Conservation (phyloP, 805 yeast genomes). For the Cyberlindnera amylophila region DNA sequence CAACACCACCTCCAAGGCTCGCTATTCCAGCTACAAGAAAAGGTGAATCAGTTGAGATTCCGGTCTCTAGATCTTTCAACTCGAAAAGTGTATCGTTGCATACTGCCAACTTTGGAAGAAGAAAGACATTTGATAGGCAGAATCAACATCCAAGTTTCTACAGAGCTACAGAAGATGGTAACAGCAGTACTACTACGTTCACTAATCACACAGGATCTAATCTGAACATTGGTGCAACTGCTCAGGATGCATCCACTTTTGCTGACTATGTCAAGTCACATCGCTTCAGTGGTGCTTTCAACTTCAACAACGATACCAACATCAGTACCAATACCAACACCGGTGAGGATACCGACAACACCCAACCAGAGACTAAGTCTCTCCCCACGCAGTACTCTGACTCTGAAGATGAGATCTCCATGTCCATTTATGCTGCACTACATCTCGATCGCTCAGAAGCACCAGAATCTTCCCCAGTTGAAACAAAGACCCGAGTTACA, state of each 20-base stretch:
- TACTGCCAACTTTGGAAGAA: slow-evolving; percentile 24
- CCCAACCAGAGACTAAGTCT: slow-evolving; percentile 4
- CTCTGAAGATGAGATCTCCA: slow-evolving; percentile 61
- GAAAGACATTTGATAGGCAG: slow-evolving; percentile 20
- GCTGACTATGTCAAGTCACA: slow-evolving; percentile 26
- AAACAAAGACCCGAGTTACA: slow-evolving; percentile 31
- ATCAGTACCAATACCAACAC: too few species aligned
- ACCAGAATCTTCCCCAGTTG: slow-evolving; percentile 25
- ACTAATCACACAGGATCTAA: background rate
- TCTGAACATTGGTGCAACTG: background rate
- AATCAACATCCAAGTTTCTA: slow-evolving; percentile 13
- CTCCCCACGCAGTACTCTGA: slow-evolving; percentile 14
- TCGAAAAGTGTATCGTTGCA: slow-evolving; percentile 25
- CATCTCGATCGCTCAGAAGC: slow-evolving; percentile 33
- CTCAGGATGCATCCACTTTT: slow-evolving; percentile 21
- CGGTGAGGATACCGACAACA: background rate
- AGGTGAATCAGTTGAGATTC: slow-evolving; percentile 77
- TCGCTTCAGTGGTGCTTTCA: slow-evolving; percentile 18
- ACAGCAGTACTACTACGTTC: slow-evolving; percentile 3
- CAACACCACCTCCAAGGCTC: slow-evolving; percentile 64
- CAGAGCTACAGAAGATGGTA: slow-evolving; percentile 10
- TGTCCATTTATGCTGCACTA: slow-evolving; percentile 62
- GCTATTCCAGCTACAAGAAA: slow-evolving; percentile 79
- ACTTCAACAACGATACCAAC: slow-evolving; percentile 19
- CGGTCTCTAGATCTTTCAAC: slow-evolving; percentile 31